phyloP scores from a whole-genome alignment of 176 grass and related monocot species.

The Aechmea fasciata region DNA sequence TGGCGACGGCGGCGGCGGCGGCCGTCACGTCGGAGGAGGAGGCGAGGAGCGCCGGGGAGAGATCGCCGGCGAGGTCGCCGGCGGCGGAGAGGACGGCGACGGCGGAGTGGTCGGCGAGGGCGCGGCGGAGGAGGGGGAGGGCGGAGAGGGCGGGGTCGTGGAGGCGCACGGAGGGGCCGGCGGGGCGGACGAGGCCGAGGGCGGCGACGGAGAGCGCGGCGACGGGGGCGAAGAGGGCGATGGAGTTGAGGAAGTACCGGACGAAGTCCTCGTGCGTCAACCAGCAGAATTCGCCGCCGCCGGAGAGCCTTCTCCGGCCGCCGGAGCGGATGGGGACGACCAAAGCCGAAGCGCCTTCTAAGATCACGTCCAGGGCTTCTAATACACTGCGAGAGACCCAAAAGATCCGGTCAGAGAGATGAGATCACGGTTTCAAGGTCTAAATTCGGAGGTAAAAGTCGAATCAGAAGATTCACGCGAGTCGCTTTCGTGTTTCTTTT shows the following conservation, averaged over 20 bases:
- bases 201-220: conserved; percentile 47
- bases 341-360: conserved; percentile 62
- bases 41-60: conserved; percentile 44
- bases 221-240: conserved; percentile 60
- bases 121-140: conserved; percentile 49
- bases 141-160: conserved; percentile 52
- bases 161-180: conserved; percentile 37
- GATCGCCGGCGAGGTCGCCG: conserved; percentile 52
- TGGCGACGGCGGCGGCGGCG: conserved; percentile 35
- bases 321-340: conserved; percentile 37
- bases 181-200: conserved; percentile 50
- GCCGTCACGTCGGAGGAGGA: conserved; percentile 32
- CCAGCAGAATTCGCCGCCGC: conserved; percentile 66
- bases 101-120: conserved; percentile 32
- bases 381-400: conserved; percentile 41
- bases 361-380: conserved; percentile 57
- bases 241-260: conserved; percentile 74
- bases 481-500: too few relatives aligned
- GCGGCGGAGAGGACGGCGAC: conserved; percentile 52
- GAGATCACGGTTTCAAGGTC: not conserved
- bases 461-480: too few relatives aligned
- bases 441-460: not conserved
- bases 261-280: conserved; percentile 79
- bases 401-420: conserved; percentile 1
- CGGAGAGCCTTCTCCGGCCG: conserved; percentile 33